Evolutionary conservation across 768 basidiomycete species (phyloP), one percentile per base, ranked within the genome.

Genomic region (Tulasnella sp.): DNA sequence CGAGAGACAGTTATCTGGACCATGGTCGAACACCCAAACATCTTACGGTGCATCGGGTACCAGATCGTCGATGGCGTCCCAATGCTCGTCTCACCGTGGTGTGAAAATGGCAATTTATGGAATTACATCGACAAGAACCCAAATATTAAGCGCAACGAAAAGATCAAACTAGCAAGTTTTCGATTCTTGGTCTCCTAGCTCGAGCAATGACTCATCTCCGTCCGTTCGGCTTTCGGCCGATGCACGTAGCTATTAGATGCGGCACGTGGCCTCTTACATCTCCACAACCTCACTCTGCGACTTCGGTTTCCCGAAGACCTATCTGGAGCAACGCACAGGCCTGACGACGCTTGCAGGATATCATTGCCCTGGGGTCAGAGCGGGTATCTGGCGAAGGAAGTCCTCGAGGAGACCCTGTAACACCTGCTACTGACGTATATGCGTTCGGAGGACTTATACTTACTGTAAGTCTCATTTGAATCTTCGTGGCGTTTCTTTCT

Each of bases 371-470:
- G 11, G 16, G 15, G 11, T 40, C 3, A 7, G 15, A 48, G 16
- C 5, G 40, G 44, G 13, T 51, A 20, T n/a, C 23, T 2, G 6
- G 61, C 61, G 5, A 67, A 35, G 26, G n/a, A 51, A 6, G 7
- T 51, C 10, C 51, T 51, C 1, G 16, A 35, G 15, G 11, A 32
- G n/a, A 26, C 6, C n/a, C 42, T 61, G 29, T 10, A 32, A 67
- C 61, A 3, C 13, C 75, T 16, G 20, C 35, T 0, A 35, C 29
- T 4, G 75, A 76, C 26, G 75, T 76, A 15, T 76, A 69, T n/a
- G 48, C 75, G 26, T 76, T 76, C 18, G 55, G 32, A 9, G 46
- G 75, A 32, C 37, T 76, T 3, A 76, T 61, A 9, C 55, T 76
- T 20, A 9, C 26, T 16, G 75, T 76, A 32, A 18, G 55, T 35